These are phyloP conservation scores for Artemisia tridentata DNA, from an alignment of 129 eudicot species.

Conservation along the genomic window DNA sequence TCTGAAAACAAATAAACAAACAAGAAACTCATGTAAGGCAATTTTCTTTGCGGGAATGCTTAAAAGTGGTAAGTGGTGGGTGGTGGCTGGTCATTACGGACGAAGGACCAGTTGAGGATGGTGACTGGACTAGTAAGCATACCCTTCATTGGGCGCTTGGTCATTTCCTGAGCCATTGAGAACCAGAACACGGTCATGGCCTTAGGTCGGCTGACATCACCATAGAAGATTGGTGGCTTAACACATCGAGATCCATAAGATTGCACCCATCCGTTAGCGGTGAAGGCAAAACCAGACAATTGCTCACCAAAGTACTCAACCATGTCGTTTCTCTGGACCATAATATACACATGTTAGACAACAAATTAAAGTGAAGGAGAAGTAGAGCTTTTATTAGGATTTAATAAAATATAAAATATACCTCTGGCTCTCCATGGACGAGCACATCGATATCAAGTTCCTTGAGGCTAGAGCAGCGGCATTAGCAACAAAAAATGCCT, in stretches of 20 bases:
- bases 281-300: slow-evolving; percentile 93
- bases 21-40: background rate
- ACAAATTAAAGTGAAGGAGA: background rate
- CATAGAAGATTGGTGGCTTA: slow-evolving; percentile 69
- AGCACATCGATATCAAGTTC: slow-evolving; percentile 93
- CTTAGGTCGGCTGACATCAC: slow-evolving; percentile 74
- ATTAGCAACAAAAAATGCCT: too few relatives aligned
- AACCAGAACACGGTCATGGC: slow-evolving; percentile 74
- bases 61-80: background rate
- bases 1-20: slow-evolving; percentile 26
- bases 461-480: too few relatives aligned
- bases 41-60: background rate
- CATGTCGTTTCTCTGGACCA: slow-evolving; percentile 86
- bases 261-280: slow-evolving; percentile 87
- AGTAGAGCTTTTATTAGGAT: background rate
- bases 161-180: slow-evolving; percentile 61
- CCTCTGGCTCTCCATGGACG: slow-evolving; percentile 99
- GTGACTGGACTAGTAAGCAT: slow-evolving; percentile 97
- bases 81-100: slow-evolving; percentile 71
- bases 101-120: slow-evolving; percentile 69
- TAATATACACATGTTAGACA: background rate
- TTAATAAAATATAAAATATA: slow-evolving; percentile 28
- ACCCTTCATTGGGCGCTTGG: slow-evolving; percentile 98
- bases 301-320: slow-evolving; percentile 99
- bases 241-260: slow-evolving; percentile 75